phyloP scores from a whole-genome alignment of 176 grass and related monocot species.

The Elymus sibiricus region DNA sequence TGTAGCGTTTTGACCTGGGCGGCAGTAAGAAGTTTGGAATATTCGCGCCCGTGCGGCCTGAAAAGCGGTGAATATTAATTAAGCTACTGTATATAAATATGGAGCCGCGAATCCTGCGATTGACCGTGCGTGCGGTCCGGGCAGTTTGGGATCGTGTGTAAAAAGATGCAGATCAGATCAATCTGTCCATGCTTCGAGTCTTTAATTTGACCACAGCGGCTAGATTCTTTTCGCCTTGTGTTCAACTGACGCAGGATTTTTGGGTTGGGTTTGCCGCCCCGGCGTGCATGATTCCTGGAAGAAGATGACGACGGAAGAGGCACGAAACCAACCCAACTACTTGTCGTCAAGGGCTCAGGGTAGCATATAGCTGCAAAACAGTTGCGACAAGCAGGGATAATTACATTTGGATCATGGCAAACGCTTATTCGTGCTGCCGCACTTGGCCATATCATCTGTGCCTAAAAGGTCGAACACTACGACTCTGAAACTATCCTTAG shows the following conservation, averaged over 20 bases:
- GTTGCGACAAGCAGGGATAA: too few relatives aligned
- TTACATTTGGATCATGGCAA: too few relatives aligned
- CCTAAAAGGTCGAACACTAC: too few relatives aligned
- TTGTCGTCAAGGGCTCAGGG: too few relatives aligned
- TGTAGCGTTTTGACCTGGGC: background rate
- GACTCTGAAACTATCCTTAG: too few relatives aligned
- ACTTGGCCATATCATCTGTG: too few relatives aligned
- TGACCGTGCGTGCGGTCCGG: background rate
- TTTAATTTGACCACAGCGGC: background rate
- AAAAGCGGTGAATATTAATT: background rate
- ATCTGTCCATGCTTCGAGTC: background rate
- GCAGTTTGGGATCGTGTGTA: background rate
- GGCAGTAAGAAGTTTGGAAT: background rate
- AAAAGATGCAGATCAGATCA: background rate
- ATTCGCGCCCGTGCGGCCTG: background rate
- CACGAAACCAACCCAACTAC: background rate
- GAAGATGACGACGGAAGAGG: too few relatives aligned
- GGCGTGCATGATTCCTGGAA: background rate
- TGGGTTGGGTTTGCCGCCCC: background rate
- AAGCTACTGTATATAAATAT: too few relatives aligned
- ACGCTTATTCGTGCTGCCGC: too few relatives aligned
- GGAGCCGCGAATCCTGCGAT: constrained; percentile 2
- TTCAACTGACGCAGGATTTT: background rate
- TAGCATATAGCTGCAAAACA: too few relatives aligned
- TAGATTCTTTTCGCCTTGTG: background rate